These are phyloP conservation scores for Diutina mesorugosa DNA, from an alignment of 1,139 yeast species.

Conservation along the genomic window DNA sequence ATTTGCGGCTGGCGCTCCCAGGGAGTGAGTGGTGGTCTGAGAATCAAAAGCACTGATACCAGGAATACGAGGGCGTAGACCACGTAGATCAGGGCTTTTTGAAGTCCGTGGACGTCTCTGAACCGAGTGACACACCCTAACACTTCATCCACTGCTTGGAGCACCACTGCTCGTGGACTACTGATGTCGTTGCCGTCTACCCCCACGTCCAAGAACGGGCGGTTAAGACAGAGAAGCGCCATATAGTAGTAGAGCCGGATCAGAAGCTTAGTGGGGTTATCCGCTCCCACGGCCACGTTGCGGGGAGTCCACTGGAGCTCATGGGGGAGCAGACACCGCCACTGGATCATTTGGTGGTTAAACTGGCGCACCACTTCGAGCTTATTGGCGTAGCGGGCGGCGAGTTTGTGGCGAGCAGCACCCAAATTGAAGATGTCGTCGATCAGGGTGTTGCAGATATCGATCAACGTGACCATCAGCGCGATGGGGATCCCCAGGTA, in stretches of 20 bases:
- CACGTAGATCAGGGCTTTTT: neutral
- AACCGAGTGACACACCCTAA: neutral
- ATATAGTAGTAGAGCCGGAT: constrained; percentile 7
- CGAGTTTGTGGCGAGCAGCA: neutral
- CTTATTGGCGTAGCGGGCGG: neutral
- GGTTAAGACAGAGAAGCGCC: constrained; percentile 7
- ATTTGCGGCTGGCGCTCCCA: neutral
- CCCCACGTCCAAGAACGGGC: constrained; percentile 5
- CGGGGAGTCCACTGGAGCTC: constrained; percentile 6
- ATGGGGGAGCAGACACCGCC: constrained; percentile 6
- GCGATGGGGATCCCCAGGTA: constrained; percentile 27
- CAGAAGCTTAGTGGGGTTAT: constrained; percentile 7
- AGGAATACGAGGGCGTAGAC: neutral
- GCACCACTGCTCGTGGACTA: neutral
- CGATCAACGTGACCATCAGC: constrained; percentile 33
- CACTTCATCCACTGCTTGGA: neutral
- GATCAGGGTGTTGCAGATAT: constrained; percentile 40
- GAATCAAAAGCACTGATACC: neutral
- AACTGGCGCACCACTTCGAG: constrained; percentile 4
- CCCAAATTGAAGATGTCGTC: constrained; percentile 33
- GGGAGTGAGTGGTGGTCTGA: neutral
- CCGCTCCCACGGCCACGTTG: constrained; percentile 3
- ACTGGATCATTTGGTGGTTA: constrained; percentile 5
- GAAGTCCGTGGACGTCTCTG: neutral
- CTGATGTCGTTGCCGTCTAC: neutral